Percentiles rank a stretch among this genome's conserved stretches.
phyloP scores from a whole-genome alignment of 805 yeast species.

The Cyberlindnera amylophila region DNA sequence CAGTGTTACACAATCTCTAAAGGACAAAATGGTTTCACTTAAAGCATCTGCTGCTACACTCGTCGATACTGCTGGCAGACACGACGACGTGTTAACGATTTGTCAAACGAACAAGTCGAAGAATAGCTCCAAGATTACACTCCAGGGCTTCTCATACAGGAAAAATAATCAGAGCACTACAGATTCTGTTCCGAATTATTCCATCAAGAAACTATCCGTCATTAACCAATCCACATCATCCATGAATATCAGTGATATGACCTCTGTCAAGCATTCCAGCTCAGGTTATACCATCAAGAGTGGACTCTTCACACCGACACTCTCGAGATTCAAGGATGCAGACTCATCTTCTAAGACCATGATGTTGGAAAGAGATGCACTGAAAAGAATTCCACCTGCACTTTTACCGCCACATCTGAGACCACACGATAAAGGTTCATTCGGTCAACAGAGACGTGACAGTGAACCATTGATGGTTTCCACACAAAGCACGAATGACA shows the following conservation, averaged over 20 bases:
- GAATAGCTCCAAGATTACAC: not conserved
- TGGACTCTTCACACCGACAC: conserved; percentile 12
- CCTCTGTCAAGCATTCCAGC: not conserved
- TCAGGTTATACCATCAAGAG: conserved; percentile 4
- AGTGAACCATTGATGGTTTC: conserved; percentile 1
- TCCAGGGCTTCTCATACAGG: conserved; percentile 1
- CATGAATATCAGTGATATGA: conserved; percentile 5
- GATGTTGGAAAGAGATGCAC: conserved; percentile 24
- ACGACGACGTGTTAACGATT: conserved; percentile 1
- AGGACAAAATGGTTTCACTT: conserved; percentile 17
- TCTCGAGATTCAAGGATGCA: conserved; percentile 7
- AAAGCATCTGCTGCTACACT: conserved; percentile 28
- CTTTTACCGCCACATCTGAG: conserved; percentile 27
- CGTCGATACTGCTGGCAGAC: conserved; percentile 19
- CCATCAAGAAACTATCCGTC: conserved; percentile 23
- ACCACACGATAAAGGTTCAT: conserved; percentile 14
- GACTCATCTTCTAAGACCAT: conserved; percentile 11
- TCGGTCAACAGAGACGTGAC: conserved; percentile 1
- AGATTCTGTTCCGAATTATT: conserved; percentile 11
- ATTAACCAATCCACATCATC: conserved; percentile 24
- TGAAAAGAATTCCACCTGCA: conserved; percentile 26
- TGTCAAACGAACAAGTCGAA: conserved; percentile 4
- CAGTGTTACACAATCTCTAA: conserved; percentile 2
- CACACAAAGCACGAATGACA: conserved; percentile 9
- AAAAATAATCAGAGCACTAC: not conserved